Base-by-base conservation (phyloP, 148 eudicot genomes). In the Persicaria maculosa region DNA sequence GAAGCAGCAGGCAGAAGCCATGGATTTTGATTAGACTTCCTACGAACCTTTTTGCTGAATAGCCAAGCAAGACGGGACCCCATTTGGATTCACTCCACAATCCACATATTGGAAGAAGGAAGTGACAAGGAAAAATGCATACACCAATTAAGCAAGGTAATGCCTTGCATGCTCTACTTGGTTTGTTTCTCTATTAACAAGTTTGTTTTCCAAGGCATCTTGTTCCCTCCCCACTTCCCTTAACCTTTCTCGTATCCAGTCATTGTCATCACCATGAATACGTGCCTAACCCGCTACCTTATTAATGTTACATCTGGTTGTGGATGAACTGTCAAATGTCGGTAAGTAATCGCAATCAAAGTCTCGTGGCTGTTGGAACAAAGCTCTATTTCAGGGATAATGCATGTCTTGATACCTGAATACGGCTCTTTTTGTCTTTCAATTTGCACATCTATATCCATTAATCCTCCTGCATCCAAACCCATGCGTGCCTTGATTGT, bases 61-160 rank as follows among this genome's bases (percentile, higher is more conserved):
- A 59, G 65, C 65, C 65, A 59, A 59, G 65, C 65, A 59, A 59
- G 25, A 59, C 40, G 36, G 36, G 65, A 22, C 36, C 65, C 65
- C 22, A 36, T 20, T 59, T 59, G 65, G 12, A 20, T 59, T 59
- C 40, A 8, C 36, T 59, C 65, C 65, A 59, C 62, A 59, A 4
- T 7, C 16, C 16, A 58, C 20, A 6, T 22, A 59, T 59, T 31
- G 40, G 40, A 31, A 31, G 40, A 31, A 31, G 40, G 40, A 31
- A 31, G 40, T 31, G 40, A 31, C 40, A 31, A 31, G 40, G 40
- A 31, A 31, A 31, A 31, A 31, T 31, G 40, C 40, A 31, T 31
- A 31, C 40, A 31, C 40, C 40, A 31, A 31, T 31, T 31, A 31
- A 31, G 40, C 40, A 31, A 31, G 40, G 40, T 31, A 31, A 31